Percentiles rank a stretch among this genome's conserved stretches.
Evolutionary conservation across 2,329 filamentous ascomycete genomes (phyloP).

Genomic region (Sarocladium brachiariae): DNA sequence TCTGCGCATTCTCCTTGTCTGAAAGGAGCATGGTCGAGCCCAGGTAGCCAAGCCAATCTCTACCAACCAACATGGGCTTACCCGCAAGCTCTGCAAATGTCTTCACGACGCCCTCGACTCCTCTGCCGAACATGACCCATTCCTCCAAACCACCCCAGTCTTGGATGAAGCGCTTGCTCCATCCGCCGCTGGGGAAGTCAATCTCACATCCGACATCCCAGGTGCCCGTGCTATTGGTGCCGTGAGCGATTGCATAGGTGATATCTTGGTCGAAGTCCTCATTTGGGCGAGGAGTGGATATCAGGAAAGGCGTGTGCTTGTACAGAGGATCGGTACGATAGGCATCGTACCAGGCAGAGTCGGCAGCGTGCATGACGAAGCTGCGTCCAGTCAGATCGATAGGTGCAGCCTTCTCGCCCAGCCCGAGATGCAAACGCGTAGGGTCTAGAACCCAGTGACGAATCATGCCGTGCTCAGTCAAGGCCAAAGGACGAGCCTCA

Average conservation of each 20-base stretch:
- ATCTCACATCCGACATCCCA: constrained; percentile 1
- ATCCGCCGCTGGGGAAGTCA: constrained; percentile 3
- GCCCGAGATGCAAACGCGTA: neutral
- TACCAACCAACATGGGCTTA: neutral
- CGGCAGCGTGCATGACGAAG: neutral
- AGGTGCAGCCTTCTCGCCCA: constrained; percentile 3
- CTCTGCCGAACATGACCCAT: constrained; percentile 7
- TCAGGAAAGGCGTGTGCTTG: constrained; percentile 7
- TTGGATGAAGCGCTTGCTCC: constrained; percentile 2
- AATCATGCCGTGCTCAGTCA: constrained; percentile 7
- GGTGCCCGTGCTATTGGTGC: neutral
- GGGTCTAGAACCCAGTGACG: constrained; percentile 5
- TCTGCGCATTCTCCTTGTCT: constrained; percentile 1
- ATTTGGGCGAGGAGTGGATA: neutral
- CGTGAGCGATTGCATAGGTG: constrained; percentile 5
- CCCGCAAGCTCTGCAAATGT: constrained; percentile 1
- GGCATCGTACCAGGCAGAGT: constrained; percentile 3
- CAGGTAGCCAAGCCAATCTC: constrained; percentile 7
- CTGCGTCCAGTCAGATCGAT: constrained; percentile 3
- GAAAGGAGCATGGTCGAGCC: constrained; percentile 5
- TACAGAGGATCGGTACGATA: constrained; percentile 6
- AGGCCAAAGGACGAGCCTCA: neutral
- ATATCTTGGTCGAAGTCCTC: constrained; percentile 4
- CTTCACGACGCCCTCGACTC: neutral
- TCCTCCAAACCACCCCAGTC: constrained; percentile 6